Base-by-base conservation (phyloP, 1,284 basidiomycete genomes). In the Afroboletus lepidellus region DNA sequence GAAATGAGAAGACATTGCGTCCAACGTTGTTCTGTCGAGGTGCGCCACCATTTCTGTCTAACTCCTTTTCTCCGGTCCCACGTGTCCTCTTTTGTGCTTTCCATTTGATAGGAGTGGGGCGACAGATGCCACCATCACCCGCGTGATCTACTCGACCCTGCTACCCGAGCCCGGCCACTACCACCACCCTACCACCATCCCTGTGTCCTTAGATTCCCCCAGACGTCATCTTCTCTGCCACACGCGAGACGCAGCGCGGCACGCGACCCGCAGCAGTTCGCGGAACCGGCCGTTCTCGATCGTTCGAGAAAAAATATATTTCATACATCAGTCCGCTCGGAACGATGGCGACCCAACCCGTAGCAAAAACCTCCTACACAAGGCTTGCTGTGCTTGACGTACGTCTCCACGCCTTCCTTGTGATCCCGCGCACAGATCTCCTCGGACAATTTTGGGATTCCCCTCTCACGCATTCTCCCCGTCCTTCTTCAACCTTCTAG, bases 101-200 rank as follows among this genome's bases (percentile, higher is more conserved):
- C n/a, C n/a, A n/a, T n/a, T n/a, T 54, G 55, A 69, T 67, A 64
- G 61, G 59, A 66, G 61, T 63, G 48, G 56, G n/a, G 47, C 38
- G 6, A 27, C 25, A 32, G 24, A 41, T 41, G 60, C 54, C 60
- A 57, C 54, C 24, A 48, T 53, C 41, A 44, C 30, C 41, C 50
- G 3, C 51, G 42, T 53, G 48, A 12, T 4, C 25, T 23, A 18
- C 41, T 27, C 37, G 38, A 41, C 45, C 50, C 50, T 51, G 50
- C 29, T n/a, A 30, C 41, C 32, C 6, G 41, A 30, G 29, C 12
- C 16, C 41, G 18, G 37, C 38, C 38, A 39, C 38, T 39, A 18
- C 27, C 2, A 18, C 41, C 41, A 29, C 41, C 25, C 41, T 42
- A 29, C 25, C 41, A 42, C 41, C 41, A 12, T 25, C 13, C 23